Percentiles rank a stretch among this genome's conserved stretches.
Evolutionary conservation across 192 early-diverging fungal species (phyloP).

Genomic region (Entomortierella lignicola): DNA sequence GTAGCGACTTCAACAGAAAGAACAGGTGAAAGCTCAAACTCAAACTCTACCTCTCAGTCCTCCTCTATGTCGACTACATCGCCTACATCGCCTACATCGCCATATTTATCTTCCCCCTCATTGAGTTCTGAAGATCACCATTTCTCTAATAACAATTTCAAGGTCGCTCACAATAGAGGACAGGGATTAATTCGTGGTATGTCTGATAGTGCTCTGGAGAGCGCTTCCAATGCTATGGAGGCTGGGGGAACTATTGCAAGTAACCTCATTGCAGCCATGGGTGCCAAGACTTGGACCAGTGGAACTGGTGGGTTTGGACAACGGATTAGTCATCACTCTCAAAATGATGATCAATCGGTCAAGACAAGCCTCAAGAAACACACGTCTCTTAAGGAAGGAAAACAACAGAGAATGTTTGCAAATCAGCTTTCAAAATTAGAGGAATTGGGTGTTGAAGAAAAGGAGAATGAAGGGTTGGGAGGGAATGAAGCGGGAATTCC

Average conservation of each 20-base stretch:
- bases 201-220: conserved; percentile 38
- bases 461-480: background rate
- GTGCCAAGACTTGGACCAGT: conserved; percentile 35
- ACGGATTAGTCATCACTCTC: conserved; percentile 26
- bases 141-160: background rate
- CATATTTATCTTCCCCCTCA: background rate
- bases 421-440: background rate
- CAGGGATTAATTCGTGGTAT: conserved; percentile 37
- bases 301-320: conserved; percentile 24
- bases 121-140: background rate
- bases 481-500: background rate
- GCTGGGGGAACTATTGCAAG: conserved; percentile 22
- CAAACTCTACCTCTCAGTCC: background rate
- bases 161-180: background rate
- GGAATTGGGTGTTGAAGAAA: background rate
- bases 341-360: background rate
- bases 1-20: background rate
- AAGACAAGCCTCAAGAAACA: conserved; percentile 13
- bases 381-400: conserved; percentile 37
- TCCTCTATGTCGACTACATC: background rate
- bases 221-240: conserved; percentile 3
- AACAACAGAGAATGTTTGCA: conserved; percentile 4
- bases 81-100: background rate
- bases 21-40: background rate
- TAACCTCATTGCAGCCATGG: conserved; percentile 25